Evolutionary conservation across 176 grass and related monocot genomes (phyloP).

Genomic region (Avena sativa): DNA sequence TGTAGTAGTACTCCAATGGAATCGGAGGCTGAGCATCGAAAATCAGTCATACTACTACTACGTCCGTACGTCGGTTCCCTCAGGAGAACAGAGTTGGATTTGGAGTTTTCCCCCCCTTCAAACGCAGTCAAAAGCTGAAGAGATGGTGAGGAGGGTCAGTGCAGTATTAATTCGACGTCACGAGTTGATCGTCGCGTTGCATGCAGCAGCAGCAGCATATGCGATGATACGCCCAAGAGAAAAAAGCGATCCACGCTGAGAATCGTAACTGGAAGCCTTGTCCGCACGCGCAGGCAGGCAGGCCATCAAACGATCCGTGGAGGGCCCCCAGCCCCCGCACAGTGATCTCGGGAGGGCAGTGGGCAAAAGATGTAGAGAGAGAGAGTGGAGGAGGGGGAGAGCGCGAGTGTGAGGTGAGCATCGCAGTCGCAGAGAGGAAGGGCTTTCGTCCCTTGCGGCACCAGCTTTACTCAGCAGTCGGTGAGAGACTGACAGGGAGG

Average conservation of each 20-base stretch:
- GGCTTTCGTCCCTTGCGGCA: neutral
- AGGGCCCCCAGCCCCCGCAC: neutral
- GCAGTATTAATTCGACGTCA: neutral
- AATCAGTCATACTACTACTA: too few species aligned
- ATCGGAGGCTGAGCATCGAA: neutral
- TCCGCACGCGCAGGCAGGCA: slow-evolving; percentile 12
- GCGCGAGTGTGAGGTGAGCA: neutral
- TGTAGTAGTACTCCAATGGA: neutral
- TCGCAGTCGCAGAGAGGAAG: neutral
- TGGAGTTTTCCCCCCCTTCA: too few species aligned
- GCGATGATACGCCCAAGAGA: neutral
- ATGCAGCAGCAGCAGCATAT: neutral
- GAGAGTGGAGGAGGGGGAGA: too few species aligned
- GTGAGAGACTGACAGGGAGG: neutral
- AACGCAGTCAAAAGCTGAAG: too few species aligned
- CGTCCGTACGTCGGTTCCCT: too few species aligned
- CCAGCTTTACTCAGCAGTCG: slow-evolving; percentile 2
- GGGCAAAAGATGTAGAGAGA: slow-evolving; percentile 1
- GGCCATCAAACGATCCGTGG: neutral
- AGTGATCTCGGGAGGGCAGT: slow-evolving; percentile 7
- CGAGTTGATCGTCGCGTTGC: neutral
- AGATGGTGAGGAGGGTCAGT: too few species aligned
- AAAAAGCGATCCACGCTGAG: neutral
- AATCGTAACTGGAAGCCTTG: neutral
- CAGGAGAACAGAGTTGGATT: too few species aligned